Evolutionary conservation across 345 rosid genomes (phyloP), one percentile per base, ranked within the genome.

Genomic region (Sonneratia caseolaris): DNA sequence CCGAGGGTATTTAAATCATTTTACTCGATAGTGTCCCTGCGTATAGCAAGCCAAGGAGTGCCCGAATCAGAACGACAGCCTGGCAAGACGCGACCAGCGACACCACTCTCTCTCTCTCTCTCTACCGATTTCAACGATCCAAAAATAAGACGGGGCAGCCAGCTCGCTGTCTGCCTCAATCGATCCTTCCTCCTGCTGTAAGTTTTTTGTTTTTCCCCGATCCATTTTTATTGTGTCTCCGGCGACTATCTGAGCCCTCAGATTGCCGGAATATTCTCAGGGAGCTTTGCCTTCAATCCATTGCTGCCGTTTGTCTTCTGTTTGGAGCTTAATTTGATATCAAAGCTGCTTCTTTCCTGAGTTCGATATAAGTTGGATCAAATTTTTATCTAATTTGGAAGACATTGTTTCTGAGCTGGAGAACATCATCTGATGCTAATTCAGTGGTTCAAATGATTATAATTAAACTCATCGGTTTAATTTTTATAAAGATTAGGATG

Each of bases 71-170:
- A 47, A 13, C 51, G 13, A 47, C 51, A 47, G 9, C 51, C 51
- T 47, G 51, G 65, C 75, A 66, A n/a, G 55, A 73, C 36, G 55
- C 68, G 56, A 55, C 64, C 76, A 38, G 64, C 70, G 32, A 65
- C 49, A 64, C 35, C 69, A 42, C 27, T 67, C 56, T 61, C 70
- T 10, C 53, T 24, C 24, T 68, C 55, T 22, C 21, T 43, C 40
- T 18, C 48, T 47, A 37, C 68, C 42, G 6, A 22, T 38, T 27
- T 42, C 35, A 27, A 21, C 10, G 21, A 19, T 67, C 70, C 32
- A 42, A 45, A 67, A 51, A 32, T 3, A 45, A 15, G 32, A 27
- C 32, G n/a, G 68, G 42, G 42, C 7, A 15, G 35, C 36, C 27
- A 67, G 51, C 70, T 40, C 35, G 70, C 51, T 19, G 27, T 67